phyloP scores from a whole-genome alignment of 2,329 filamentous ascomycete species.

The Thielaviopsis populi region DNA sequence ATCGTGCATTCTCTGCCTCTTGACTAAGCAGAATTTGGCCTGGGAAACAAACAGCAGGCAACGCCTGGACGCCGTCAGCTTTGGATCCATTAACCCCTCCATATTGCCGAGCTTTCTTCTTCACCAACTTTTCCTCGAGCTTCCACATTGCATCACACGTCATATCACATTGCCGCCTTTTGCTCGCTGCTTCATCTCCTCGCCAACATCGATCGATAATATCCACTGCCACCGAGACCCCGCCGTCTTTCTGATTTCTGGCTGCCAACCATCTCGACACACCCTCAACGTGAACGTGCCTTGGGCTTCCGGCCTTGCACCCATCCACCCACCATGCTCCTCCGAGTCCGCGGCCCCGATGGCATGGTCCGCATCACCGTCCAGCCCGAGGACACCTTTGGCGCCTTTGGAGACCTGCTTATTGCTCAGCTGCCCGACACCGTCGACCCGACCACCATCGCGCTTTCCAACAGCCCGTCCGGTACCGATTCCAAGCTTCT shows the following conservation, averaged over 20 bases:
- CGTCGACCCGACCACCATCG: slow-evolving; percentile 45
- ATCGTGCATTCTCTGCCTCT: neutral
- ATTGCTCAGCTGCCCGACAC: slow-evolving; percentile 43
- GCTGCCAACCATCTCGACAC: neutral
- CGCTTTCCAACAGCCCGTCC: slow-evolving; percentile 45
- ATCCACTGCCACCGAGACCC: neutral
- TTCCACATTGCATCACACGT: no score
- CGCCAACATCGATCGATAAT: neutral
- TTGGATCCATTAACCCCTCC: neutral
- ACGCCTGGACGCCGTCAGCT: slow-evolving; percentile 5
- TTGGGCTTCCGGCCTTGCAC: neutral
- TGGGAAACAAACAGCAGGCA: neutral
- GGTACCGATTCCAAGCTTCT: slow-evolving; percentile 44
- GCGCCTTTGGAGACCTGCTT: slow-evolving; percentile 40
- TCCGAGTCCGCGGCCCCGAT: slow-evolving; percentile 79
- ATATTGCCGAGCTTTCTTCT: neutral
- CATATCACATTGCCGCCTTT: neutral
- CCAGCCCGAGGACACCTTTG: slow-evolving; percentile 59
- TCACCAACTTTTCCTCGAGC: neutral
- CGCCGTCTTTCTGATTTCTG: no score
- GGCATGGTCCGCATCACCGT: slow-evolving; percentile 80
- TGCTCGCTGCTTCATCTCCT: neutral
- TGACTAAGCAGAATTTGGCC: neutral
- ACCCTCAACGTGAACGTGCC: neutral
- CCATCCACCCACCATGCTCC: slow-evolving; percentile 52